Conservation (phyloP, 2,329 filamentous ascomycete genomes). For the Colletotrichum magnum region DNA sequence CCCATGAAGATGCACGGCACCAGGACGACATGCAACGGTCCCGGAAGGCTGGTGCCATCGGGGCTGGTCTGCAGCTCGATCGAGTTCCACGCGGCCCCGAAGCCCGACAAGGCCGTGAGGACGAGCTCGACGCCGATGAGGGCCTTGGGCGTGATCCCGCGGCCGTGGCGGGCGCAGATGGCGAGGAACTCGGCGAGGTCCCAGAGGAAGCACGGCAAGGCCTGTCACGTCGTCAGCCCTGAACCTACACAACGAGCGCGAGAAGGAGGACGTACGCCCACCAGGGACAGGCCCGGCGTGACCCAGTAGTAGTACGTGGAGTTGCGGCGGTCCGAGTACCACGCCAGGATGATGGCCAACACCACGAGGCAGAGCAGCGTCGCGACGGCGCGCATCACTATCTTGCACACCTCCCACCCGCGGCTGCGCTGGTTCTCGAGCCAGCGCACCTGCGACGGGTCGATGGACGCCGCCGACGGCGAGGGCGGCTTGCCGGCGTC, state of each 20-base stretch:
- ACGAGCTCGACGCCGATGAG: slow-evolving; percentile 47
- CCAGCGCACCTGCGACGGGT: slow-evolving; percentile 36
- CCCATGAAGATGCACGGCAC: slow-evolving; percentile 21
- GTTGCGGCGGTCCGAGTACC: neutral
- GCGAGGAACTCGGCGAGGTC: slow-evolving; percentile 46
- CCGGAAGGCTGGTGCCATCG: no score
- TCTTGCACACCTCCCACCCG: slow-evolving; percentile 44
- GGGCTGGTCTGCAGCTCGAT: neutral
- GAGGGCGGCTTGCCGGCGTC: slow-evolving; percentile 43
- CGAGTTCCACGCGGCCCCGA: slow-evolving; percentile 2
- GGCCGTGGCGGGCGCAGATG: slow-evolving; percentile 43
- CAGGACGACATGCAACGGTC: neutral
- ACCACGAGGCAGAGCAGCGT: slow-evolving; percentile 38
- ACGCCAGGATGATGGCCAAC: slow-evolving; percentile 27
- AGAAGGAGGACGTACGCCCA: slow-evolving; percentile 14
- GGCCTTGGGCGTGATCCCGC: slow-evolving; percentile 46
- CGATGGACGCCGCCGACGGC: slow-evolving; percentile 33
- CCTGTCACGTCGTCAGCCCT: slow-evolving; percentile 21
- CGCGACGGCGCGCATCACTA: slow-evolving; percentile 43
- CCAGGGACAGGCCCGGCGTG: slow-evolving; percentile 11
- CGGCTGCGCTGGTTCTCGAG: slow-evolving; percentile 29
- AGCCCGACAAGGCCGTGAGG: slow-evolving; percentile 35
- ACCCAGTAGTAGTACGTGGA: neutral
- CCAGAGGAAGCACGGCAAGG: slow-evolving; percentile 41
- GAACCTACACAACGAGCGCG: neutral